These are phyloP conservation scores for Penstemon davidsonii DNA, from an alignment of 257 asterid genomes.

Conservation along the genomic window DNA sequence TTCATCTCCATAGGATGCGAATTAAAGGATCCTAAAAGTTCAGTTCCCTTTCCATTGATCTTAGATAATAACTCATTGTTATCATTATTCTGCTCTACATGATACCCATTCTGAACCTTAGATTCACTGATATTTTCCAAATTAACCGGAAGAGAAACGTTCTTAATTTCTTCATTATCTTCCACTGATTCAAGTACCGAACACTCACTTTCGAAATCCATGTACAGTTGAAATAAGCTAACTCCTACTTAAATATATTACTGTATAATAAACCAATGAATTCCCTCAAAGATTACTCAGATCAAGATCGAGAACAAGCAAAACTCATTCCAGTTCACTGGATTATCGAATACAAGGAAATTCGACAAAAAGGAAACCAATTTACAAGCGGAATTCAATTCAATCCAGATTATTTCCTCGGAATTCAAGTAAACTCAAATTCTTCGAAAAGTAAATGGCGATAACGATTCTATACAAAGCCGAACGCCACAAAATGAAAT, in stretches of 20 bases:
- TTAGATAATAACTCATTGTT: constrained; percentile 28
- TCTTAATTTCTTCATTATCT: constrained; percentile 42
- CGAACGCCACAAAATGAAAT: constrained; percentile 22
- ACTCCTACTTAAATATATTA: constrained; percentile 6
- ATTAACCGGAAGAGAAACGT: constrained; percentile 22
- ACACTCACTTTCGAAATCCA: constrained; percentile 55
- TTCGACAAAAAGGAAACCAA: constrained; percentile 13
- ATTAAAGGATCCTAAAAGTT: constrained; percentile 18
- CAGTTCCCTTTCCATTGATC: constrained; percentile 26
- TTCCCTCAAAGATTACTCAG: constrained; percentile 30
- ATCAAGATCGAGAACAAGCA: constrained; percentile 72
- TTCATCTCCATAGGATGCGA: neutral
- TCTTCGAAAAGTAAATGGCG: neutral
- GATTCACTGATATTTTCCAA: constrained; percentile 33
- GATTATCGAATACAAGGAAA: constrained; percentile 23
- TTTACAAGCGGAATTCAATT: constrained; percentile 26
- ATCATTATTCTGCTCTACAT: constrained; percentile 25
- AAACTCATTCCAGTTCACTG: constrained; percentile 64
- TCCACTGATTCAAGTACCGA: constrained; percentile 47
- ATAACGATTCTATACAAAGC: neutral
- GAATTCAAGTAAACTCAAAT: constrained; percentile 22
- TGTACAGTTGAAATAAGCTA: constrained; percentile 21
- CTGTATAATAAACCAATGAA: neutral
- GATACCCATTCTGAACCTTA: constrained; percentile 42
- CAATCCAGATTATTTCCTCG: constrained; percentile 14